A percentile compares a stretch with the other conserved stretches of the same genome.
Conservation (phyloP, 2,329 filamentous ascomycete species). For the Trichoderma pleuroti region DNA sequence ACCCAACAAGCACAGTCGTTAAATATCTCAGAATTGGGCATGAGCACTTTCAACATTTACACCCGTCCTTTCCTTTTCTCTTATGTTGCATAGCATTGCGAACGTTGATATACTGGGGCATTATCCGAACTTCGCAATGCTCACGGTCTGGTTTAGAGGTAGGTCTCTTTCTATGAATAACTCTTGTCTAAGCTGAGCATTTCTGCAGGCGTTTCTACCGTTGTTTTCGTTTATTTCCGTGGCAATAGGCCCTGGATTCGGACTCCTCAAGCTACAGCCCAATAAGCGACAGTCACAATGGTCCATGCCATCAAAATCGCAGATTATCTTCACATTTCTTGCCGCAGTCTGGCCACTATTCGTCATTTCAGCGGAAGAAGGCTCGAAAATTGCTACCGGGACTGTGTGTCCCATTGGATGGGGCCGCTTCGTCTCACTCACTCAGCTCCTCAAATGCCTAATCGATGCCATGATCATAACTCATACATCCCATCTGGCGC, state of each 20-base stretch:
- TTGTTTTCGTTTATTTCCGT: not conserved
- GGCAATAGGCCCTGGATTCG: not conserved
- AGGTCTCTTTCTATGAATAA: not conserved
- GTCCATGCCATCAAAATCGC: slow-evolving; percentile 25
- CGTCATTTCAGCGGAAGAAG: slow-evolving; percentile 18
- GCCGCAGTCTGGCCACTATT: slow-evolving; percentile 34
- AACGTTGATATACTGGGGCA: slow-evolving; percentile 31
- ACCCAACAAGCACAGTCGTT: not conserved
- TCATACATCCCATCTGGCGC: slow-evolving; percentile 27
- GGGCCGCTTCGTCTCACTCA: slow-evolving; percentile 9
- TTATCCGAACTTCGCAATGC: slow-evolving; percentile 34
- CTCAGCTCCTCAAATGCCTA: slow-evolving; percentile 26
- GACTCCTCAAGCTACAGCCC: not conserved
- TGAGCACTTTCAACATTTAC: not conserved
- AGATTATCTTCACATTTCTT: slow-evolving; percentile 17
- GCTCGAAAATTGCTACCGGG: slow-evolving; percentile 17
- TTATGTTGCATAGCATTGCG: slow-evolving; percentile 12
- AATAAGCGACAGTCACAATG: slow-evolving; percentile 18
- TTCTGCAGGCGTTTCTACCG: slow-evolving; percentile 32
- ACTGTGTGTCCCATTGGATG: slow-evolving; percentile 22
- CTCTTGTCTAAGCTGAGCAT: not conserved
- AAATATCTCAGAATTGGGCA: not conserved
- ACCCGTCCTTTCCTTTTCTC: not conserved
- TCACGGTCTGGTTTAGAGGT: slow-evolving; percentile 33
- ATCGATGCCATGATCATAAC: slow-evolving; percentile 33